Evolutionary conservation across 2,329 filamentous ascomycete species (phyloP).

Genomic region (Hypoxylon sp.): DNA sequence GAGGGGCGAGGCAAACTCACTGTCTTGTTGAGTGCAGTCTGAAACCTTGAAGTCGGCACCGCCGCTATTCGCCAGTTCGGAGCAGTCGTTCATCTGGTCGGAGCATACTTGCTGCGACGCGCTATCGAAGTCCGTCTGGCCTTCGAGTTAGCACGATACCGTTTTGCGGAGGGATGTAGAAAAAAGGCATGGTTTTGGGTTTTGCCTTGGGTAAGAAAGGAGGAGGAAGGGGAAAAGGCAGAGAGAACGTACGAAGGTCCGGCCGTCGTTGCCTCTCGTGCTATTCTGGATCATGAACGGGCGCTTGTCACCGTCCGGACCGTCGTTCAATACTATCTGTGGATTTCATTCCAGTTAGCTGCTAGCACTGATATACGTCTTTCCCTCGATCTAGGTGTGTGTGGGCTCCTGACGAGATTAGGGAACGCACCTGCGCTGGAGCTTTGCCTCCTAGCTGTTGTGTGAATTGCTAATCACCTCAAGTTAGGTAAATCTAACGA

Average conservation of each 20-base stretch:
- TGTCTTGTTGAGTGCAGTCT: slow-evolving; percentile 61
- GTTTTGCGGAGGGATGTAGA: neutral
- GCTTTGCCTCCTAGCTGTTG: slow-evolving; percentile 56
- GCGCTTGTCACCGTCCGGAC: slow-evolving; percentile 41
- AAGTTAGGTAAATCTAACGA: slow-evolving; percentile 11
- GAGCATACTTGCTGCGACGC: slow-evolving; percentile 61
- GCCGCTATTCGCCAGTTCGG: slow-evolving; percentile 45
- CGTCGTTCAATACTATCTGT: slow-evolving; percentile 28
- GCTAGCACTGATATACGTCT: neutral
- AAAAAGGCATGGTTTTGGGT: neutral
- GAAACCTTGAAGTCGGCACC: slow-evolving; percentile 53
- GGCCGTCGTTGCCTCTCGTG: slow-evolving; percentile 50
- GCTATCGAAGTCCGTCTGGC: slow-evolving; percentile 57
- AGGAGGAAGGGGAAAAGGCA: neutral
- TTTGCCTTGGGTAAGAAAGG: neutral
- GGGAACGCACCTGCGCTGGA: slow-evolving; percentile 53
- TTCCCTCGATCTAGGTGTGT: neutral
- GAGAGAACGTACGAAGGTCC: slow-evolving; percentile 58
- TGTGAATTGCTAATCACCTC: slow-evolving; percentile 52
- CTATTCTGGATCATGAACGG: slow-evolving; percentile 56
- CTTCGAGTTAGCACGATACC: neutral
- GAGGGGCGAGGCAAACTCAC: slow-evolving; percentile 51
- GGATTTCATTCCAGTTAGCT: neutral
- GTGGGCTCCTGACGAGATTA: neutral
- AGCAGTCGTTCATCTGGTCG: slow-evolving; percentile 63